These are phyloP conservation scores for Oxytropis ochrocephala DNA, from an alignment of 306 rosid species.

Conservation along the genomic window DNA sequence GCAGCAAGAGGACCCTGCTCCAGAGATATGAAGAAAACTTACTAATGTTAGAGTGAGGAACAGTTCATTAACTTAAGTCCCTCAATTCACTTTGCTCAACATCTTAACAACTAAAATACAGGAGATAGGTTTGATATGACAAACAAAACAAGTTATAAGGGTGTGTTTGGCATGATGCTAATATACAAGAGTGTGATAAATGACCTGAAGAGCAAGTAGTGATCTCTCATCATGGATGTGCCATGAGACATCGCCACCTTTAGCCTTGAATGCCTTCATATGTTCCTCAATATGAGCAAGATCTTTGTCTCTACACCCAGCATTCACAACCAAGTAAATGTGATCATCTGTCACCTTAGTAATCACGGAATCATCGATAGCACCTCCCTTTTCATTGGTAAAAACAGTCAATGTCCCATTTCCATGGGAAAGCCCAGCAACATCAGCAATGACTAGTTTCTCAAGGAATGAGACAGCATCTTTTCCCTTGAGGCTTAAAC, in stretches of 20 bases:
- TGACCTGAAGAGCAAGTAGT: conserved; percentile 86
- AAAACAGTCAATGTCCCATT: conserved; percentile 83
- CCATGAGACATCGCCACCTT: conserved; percentile 97
- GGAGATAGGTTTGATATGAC: too few relatives aligned
- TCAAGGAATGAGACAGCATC: conserved; percentile 69
- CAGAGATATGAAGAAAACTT: conserved; percentile 15
- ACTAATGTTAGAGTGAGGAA: neutral
- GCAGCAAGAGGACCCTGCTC: conserved; percentile 94
- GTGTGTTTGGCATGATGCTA: too few relatives aligned
- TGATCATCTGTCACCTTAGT: conserved; percentile 79
- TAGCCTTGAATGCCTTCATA: conserved; percentile 91
- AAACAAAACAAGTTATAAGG: too few relatives aligned
- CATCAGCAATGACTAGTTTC: conserved; percentile 86
- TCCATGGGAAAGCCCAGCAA: conserved; percentile 70
- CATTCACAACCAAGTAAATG: conserved; percentile 87
- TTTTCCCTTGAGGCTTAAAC: conserved; percentile 88
- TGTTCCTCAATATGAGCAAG: conserved; percentile 89
- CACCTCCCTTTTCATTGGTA: conserved; percentile 93
- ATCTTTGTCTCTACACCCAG: conserved; percentile 95
- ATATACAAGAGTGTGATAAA: conserved; percentile 1
- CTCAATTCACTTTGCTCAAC: too few relatives aligned
- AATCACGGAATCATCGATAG: conserved; percentile 87
- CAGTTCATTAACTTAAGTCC: conserved; percentile 3
- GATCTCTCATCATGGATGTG: conserved; percentile 95
- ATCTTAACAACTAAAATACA: too few relatives aligned